A percentile compares a stretch with the other conserved stretches of the same genome.
These are phyloP conservation scores for Oxyria digyna DNA, from an alignment of 148 eudicot species.

Conservation along the genomic window DNA sequence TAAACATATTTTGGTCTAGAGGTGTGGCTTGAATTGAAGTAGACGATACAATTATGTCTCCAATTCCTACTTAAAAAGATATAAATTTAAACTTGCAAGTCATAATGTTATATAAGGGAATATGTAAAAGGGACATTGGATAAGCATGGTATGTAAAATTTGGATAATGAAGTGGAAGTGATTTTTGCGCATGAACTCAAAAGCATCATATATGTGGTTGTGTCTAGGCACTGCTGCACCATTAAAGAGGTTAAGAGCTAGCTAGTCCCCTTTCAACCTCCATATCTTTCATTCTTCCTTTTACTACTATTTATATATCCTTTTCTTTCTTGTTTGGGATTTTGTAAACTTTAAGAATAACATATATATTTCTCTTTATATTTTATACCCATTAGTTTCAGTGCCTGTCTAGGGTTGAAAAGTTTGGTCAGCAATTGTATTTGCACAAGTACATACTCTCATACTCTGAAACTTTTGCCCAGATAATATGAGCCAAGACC, in stretches of 20 bases:
- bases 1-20: no score
- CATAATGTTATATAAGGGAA: background rate
- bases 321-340: background rate
- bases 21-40: no score
- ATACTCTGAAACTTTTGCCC: no score
- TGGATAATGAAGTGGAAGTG: background rate
- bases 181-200: slow-evolving; percentile 9
- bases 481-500: no score
- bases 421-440: background rate
- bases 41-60: no score
- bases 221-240: background rate
- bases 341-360: background rate
- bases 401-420: background rate
- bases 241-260: background rate
- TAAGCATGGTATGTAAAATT: background rate
- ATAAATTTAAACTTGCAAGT: no score
- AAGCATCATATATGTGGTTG: background rate
- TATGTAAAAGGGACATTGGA: background rate
- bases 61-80: no score
- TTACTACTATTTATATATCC: background rate
- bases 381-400: background rate
- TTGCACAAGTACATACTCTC: background rate
- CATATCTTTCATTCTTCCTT: background rate
- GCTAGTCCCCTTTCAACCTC: background rate
- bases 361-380: background rate